Conservation (phyloP, 179 eudicot species). For the Silene vulgaris region DNA sequence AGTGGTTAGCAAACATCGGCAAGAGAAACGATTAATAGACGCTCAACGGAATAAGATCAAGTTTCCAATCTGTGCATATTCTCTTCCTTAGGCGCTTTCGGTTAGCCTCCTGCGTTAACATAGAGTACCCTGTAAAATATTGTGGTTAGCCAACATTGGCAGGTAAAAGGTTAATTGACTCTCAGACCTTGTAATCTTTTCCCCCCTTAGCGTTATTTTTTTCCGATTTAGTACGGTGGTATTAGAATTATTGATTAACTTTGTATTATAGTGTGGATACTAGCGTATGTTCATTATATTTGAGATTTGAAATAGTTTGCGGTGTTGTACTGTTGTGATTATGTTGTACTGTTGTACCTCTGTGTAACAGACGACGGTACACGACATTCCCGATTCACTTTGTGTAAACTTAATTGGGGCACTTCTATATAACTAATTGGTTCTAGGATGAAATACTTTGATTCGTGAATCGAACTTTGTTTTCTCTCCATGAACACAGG, state of each 20-base stretch:
- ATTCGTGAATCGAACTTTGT: no score
- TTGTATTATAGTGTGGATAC: neutral
- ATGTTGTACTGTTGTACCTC: neutral
- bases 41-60: neutral
- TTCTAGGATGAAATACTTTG: no score
- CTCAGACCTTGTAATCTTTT: neutral
- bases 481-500: no score
- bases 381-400: no score
- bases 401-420: no score
- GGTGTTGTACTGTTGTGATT: neutral
- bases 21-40: neutral
- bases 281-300: neutral
- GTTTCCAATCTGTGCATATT: conserved; percentile 19
- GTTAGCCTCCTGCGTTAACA: neutral
- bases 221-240: no score
- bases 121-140: neutral
- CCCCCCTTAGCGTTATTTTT: no score
- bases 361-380: no score
- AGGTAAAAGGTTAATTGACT: neutral
- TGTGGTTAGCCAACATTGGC: neutral
- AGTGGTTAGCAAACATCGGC: neutral
- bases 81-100: conserved; percentile 1
- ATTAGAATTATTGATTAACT: no score
- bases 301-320: neutral
- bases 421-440: no score